phyloP scores from a whole-genome alignment of 2,329 filamentous ascomycete genomes.

The Fusarium tanahbumbuense region DNA sequence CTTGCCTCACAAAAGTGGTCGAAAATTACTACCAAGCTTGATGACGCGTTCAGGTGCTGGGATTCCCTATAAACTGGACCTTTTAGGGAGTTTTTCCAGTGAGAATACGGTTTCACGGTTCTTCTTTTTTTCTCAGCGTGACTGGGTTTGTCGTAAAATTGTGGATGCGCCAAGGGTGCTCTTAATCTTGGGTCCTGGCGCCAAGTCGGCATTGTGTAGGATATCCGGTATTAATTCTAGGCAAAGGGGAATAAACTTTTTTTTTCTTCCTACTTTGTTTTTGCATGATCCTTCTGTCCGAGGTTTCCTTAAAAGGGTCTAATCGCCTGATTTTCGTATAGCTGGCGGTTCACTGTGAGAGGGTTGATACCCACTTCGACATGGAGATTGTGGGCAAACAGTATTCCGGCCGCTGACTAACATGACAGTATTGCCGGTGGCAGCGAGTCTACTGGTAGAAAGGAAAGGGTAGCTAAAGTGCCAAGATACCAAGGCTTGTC shows the following conservation, averaged over 20 bases:
- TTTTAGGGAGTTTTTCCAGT: not conserved
- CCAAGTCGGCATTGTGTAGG: slow-evolving; percentile 19
- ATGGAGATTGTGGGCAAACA: not conserved
- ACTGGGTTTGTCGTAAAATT: slow-evolving; percentile 26
- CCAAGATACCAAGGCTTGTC: not conserved
- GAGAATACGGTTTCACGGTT: not conserved
- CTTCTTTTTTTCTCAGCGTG: not conserved
- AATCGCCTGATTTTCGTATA: not conserved
- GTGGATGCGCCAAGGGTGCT: slow-evolving; percentile 23
- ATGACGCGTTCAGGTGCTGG: slow-evolving; percentile 1
- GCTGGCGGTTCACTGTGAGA: not conserved
- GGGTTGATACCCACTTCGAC: not conserved
- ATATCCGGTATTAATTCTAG: slow-evolving; percentile 24
- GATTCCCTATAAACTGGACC: not conserved
- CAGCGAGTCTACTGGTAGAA: not conserved
- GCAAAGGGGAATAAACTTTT: slow-evolving; percentile 7
- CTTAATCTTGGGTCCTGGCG: not conserved
- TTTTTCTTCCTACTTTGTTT: not conserved
- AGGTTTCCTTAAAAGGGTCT: not conserved
- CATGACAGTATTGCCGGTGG: not conserved
- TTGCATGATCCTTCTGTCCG: not conserved
- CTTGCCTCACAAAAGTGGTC: not conserved
- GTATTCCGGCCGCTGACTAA: not conserved
- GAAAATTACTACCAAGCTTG: not conserved
- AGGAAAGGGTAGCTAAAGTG: not conserved